phyloP scores from a whole-genome alignment of 2,329 filamentous ascomycete genomes.

The Monilinia polystroma region DNA sequence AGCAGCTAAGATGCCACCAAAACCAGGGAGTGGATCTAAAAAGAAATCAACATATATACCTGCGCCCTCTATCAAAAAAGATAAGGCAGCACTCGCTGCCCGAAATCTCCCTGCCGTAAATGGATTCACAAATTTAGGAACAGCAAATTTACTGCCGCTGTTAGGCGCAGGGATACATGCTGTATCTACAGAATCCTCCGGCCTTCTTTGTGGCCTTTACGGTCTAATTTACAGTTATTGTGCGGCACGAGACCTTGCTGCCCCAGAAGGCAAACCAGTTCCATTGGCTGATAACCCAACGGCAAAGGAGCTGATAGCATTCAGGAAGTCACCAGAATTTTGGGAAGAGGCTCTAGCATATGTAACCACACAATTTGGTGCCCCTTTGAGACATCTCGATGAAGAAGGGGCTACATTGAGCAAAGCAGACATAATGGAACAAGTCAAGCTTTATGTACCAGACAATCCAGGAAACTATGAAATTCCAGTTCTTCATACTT shows the following conservation, averaged over 20 bases:
- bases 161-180: not conserved
- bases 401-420: rapidly evolving
- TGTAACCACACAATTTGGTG: not conserved
- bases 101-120: not conserved
- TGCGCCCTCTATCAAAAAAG: not conserved
- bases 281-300: not conserved
- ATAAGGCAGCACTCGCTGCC: not conserved
- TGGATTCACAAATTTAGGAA: rapidly evolving
- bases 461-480: not conserved
- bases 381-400: not conserved
- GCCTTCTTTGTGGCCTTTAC: not conserved
- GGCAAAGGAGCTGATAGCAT: not conserved
- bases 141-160: not conserved
- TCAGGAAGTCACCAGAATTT: not conserved
- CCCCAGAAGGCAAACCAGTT: not conserved
- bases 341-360: not conserved
- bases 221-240: not conserved
- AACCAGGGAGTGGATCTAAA: too few relatives aligned
- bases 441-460: not conserved
- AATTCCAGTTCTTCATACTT: not conserved
- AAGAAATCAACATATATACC: not conserved
- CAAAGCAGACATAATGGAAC: not conserved
- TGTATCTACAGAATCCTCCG: not conserved
- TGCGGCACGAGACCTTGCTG: not conserved
- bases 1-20: not conserved